These are phyloP conservation scores for Dioszegia hungarica DNA, from an alignment of 768 basidiomycete genomes.

Conservation along the genomic window DNA sequence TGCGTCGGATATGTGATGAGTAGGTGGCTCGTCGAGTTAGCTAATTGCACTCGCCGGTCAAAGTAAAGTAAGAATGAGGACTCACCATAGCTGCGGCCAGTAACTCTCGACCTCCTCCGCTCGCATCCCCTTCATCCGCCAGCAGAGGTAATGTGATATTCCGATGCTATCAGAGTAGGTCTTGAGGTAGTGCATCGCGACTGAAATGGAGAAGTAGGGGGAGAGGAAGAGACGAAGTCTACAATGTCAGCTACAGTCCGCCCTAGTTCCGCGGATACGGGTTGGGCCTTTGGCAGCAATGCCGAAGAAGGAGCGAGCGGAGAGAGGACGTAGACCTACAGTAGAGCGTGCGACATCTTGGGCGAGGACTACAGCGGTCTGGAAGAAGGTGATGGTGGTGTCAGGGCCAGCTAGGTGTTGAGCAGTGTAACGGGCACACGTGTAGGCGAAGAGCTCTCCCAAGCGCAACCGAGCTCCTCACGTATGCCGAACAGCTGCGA, in stretches of 20 bases:
- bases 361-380: no score
- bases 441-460: no score
- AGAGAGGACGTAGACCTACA: conserved; percentile 25
- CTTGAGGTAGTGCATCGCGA: conserved; percentile 74
- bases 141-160: conserved; percentile 53
- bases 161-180: conserved; percentile 52
- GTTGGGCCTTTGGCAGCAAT: no score
- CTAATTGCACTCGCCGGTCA: no score
- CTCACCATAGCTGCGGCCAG: conserved; percentile 54
- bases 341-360: conserved; percentile 48
- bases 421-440: no score
- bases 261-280: no score
- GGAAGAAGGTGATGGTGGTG: no score
- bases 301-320: no score
- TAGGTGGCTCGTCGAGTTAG: conserved; percentile 63
- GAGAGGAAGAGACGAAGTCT: conserved; percentile 88
- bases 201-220: conserved; percentile 89
- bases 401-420: no score
- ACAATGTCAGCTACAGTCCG: not conserved
- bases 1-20: conserved; percentile 86
- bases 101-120: conserved; percentile 54
- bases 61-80: no score
- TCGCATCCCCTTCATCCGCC: conserved; percentile 50
- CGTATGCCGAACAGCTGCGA: no score
- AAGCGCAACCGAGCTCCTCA: no score